Evolutionary conservation across 495 filamentous ascomycete genomes (phyloP).

Genomic region (Neurospora sp.): DNA sequence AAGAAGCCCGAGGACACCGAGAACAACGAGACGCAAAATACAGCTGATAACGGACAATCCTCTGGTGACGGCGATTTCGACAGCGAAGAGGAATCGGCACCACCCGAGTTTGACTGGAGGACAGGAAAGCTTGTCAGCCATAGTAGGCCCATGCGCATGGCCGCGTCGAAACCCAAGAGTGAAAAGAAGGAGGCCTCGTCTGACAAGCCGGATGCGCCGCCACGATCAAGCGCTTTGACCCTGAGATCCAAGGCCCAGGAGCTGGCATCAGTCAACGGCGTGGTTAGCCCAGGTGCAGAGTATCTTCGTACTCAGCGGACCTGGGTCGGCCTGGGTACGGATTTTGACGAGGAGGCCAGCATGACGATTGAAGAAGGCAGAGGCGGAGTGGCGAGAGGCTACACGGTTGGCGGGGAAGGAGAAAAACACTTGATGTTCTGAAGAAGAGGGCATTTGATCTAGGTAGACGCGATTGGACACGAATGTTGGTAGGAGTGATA

Average conservation of each 20-base stretch:
- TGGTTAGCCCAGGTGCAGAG: conserved; percentile 84
- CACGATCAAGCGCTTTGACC: conserved; percentile 36
- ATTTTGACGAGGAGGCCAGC: conserved; percentile 61
- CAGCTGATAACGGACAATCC: conserved; percentile 5
- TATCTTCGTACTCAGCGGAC: conserved; percentile 72
- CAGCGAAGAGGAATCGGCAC: conserved; percentile 41
- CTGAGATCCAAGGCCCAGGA: conserved; percentile 53
- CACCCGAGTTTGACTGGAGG: conserved; percentile 86
- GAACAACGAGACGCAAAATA: conserved; percentile 6
- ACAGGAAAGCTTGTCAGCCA: conserved; percentile 79
- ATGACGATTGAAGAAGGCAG: conserved; percentile 70
- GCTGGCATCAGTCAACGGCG: conserved; percentile 64
- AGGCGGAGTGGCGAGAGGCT: conserved; percentile 83
- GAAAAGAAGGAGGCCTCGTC: conserved; percentile 7
- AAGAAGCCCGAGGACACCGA: conserved; percentile 1
- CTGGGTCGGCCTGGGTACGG: conserved; percentile 87
- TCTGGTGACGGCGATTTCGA: conserved; percentile 10
- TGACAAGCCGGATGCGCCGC: conserved; percentile 1
- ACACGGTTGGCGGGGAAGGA: conserved; percentile 57
- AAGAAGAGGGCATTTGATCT: background rate
- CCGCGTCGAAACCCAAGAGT: background rate
- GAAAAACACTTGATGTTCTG: conserved; percentile 7
- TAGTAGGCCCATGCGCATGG: conserved; percentile 62
- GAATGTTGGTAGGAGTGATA: background rate
- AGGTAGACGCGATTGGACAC: background rate